Evolutionary conservation across 768 basidiomycete species (phyloP).

Genomic region (Tylopilus sp.): DNA sequence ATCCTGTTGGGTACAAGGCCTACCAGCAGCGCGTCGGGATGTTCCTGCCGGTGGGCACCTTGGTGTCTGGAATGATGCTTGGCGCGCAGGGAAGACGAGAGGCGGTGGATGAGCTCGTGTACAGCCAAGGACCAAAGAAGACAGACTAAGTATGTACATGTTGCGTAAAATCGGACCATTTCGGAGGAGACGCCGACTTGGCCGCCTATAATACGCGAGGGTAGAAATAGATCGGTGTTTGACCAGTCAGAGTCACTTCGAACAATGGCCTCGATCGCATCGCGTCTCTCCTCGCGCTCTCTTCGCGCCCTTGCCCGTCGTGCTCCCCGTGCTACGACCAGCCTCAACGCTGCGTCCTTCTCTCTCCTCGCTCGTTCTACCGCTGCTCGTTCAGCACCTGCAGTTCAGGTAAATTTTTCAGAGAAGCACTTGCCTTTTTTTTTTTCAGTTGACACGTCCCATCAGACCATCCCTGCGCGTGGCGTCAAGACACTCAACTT

Average conservation of each 20-base stretch:
- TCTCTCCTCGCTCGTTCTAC: constrained; percentile 59
- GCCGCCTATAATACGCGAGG: constrained; percentile 5
- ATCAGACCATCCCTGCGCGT: constrained; percentile 51
- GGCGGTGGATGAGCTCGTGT: constrained; percentile 42
- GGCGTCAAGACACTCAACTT: constrained; percentile 96
- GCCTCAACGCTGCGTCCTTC: constrained; percentile 52
- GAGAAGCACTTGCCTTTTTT: constrained; percentile 20
- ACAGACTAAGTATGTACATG: constrained; percentile 8
- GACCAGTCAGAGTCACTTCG: not conserved
- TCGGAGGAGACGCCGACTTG: constrained; percentile 17
- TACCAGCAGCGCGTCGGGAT: constrained; percentile 81
- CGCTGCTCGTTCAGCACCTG: constrained; percentile 18
- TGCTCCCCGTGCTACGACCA: constrained; percentile 45
- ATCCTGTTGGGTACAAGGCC: constrained; percentile 61
- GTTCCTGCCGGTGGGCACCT: constrained; percentile 57
- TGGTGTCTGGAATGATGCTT: constrained; percentile 42
- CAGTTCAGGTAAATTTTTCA: constrained; percentile 29
- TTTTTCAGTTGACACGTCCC: constrained; percentile 1
- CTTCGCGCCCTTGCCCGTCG: constrained; percentile 67
- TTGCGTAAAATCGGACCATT: constrained; percentile 13
- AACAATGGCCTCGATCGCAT: constrained; percentile 58
- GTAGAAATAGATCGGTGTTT: constrained; percentile 12
- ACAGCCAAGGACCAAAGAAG: constrained; percentile 34
- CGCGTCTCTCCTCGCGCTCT: constrained; percentile 59
- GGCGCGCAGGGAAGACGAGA: constrained; percentile 35